Conservation (phyloP, 73 alveolate species). For the Tetrahymena thermophila region DNA sequence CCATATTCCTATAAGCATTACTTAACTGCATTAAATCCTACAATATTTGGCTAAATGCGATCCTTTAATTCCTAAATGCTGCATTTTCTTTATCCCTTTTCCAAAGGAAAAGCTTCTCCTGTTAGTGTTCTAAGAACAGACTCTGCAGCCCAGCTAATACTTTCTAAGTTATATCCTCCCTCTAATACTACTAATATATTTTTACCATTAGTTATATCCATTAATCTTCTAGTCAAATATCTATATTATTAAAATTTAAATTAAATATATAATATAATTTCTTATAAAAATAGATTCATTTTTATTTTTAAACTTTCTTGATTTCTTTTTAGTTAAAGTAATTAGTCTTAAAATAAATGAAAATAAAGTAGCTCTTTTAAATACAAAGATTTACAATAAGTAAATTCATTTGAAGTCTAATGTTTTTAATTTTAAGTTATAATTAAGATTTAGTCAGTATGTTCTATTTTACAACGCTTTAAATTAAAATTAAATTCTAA, state of each 20-base stretch:
- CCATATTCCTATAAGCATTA: neutral
- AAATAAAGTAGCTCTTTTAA: no score
- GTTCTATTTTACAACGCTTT: no score
- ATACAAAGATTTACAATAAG: no score
- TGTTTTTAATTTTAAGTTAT: no score
- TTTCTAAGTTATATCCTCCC: constrained; percentile 36
- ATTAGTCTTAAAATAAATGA: no score
- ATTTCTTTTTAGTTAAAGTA: no score
- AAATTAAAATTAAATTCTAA: no score
- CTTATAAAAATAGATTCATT: neutral
- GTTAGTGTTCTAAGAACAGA: constrained; percentile 7
- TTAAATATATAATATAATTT: no score
- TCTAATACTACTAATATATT: constrained; percentile 20
- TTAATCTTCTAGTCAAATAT: constrained; percentile 12
- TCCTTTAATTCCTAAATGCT: neutral
- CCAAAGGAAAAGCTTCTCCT: neutral
- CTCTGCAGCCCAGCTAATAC: constrained; percentile 13
- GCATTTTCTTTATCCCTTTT: neutral
- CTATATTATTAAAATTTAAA: neutral
- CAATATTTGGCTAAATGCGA: neutral
- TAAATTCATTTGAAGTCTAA: no score
- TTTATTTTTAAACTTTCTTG: no score
- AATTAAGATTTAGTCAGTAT: no score
- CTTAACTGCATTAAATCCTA: constrained; percentile 12
- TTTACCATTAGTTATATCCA: neutral